These are phyloP conservation scores for Fraxinus velutina DNA, from an alignment of 305 asterid species.

Conservation along the genomic window DNA sequence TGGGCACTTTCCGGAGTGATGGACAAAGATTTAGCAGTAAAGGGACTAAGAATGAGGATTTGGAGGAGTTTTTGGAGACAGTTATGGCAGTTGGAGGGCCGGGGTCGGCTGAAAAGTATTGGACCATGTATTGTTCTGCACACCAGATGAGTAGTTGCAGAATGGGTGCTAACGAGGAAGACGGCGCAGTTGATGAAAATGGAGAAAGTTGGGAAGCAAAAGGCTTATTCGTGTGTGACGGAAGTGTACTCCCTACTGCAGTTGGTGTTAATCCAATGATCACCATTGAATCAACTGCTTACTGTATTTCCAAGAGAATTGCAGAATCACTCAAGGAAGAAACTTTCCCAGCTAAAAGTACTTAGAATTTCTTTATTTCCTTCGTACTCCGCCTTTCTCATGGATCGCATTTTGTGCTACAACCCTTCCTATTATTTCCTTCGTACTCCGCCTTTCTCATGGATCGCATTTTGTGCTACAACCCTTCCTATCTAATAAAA, in stretches of 20 bases:
- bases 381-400: neutral
- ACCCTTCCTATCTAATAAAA: neutral
- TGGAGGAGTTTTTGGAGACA: constrained; percentile 66
- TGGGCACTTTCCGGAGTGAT: constrained; percentile 76
- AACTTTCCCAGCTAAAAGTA: neutral
- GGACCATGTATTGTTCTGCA: constrained; percentile 65
- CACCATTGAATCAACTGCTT: constrained; percentile 76
- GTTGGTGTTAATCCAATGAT: constrained; percentile 88
- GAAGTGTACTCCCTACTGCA: constrained; percentile 71
- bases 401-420: neutral
- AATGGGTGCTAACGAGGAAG: constrained; percentile 59
- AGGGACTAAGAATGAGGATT: constrained; percentile 42
- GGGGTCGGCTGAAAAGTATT: constrained; percentile 38
- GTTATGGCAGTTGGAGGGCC: constrained; percentile 60
- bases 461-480: neutral
- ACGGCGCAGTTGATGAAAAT: constrained; percentile 66
- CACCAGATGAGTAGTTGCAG: constrained; percentile 92
- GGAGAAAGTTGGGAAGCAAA: constrained; percentile 89
- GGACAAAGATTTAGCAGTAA: constrained; percentile 61
- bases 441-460: neutral
- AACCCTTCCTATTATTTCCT: neutral
- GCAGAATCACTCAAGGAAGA: constrained; percentile 35
- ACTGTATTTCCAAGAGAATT: constrained; percentile 60
- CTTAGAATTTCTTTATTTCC: neutral
- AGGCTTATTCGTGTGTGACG: constrained; percentile 79